Base-by-base conservation (phyloP, 2,329 filamentous ascomycete species). In the Rachicladosporium sp. region DNA sequence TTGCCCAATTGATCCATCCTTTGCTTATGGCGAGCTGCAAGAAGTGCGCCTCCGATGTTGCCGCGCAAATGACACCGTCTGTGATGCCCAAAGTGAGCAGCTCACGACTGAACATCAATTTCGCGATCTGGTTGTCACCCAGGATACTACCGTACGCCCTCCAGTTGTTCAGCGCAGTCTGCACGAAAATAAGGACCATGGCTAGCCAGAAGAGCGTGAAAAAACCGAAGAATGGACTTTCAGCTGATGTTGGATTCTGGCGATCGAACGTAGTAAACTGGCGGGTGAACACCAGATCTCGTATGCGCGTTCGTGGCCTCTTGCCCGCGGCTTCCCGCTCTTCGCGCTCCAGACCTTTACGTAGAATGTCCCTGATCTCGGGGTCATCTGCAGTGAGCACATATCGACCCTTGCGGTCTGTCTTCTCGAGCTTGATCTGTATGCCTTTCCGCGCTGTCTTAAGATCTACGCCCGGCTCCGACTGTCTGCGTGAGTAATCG, bases 161-260 rank as follows among this genome's bases (percentile, higher is more conserved):
- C 69, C 76, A 86, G 52, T 87, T 88, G 31, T 74, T 68, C 27
- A 74, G 73, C 0, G 71, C 78, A 35, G 83, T 76, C 53, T 77
- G 77, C 29, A 81, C 52, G 42, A 86, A 71, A 49, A 81, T 70
- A 33, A 87, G 56, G 5, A 72, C 70, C 45, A 85, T 76, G 6
- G 71, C 70, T 35, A 86, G 70, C 82, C 83, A 88, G 57, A 86
- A 86, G 0, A 89, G 65, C 0, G 78, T 82, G 52, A 83, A 87
- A 63, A 88, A 88, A 23, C 83, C 83, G 54, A 82, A 76, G 50
- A 87, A 88, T 0, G 78, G 78, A 32, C 77, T 84, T 35, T 78
- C 76, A 3, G 73, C 70, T 2, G 74, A 73, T 1, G 64, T 63
- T 4, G 71, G 68, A 52, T 86, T 87, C 47, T 82, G 76, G 8